A percentile compares a stretch with the other conserved stretches of the same genome.
Conservation (phyloP, 768 basidiomycete genomes). For the Auriscalpium orientale region DNA sequence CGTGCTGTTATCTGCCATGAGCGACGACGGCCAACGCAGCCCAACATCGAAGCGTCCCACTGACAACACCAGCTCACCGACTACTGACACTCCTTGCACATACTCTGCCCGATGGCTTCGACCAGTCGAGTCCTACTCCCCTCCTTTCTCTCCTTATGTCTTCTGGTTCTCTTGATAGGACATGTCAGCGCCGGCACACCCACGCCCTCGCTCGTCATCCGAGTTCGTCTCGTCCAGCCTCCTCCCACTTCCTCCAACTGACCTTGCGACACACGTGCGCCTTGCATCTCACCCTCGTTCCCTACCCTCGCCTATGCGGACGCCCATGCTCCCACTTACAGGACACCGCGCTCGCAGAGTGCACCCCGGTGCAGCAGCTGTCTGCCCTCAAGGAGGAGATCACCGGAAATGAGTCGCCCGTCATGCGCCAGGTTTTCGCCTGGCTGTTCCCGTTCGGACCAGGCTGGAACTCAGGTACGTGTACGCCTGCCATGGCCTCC, state of each 20-base stretch:
- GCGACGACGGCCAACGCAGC: not conserved
- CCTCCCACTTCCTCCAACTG: constrained; percentile 2
- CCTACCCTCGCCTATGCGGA: not conserved
- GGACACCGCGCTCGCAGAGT: constrained; percentile 38
- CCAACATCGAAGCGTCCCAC: not conserved
- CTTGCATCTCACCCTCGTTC: not conserved
- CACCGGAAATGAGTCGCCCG: constrained; percentile 58
- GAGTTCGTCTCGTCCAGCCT: constrained; percentile 4
- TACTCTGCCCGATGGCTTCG: not conserved
- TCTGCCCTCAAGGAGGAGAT: constrained; percentile 52
- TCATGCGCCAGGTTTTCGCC: constrained; percentile 74
- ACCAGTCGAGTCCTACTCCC: not conserved
- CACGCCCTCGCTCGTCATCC: constrained; percentile 6
- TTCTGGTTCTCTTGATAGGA: constrained; percentile 1
- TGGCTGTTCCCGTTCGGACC: constrained; percentile 87
- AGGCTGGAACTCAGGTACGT: constrained; percentile 71
- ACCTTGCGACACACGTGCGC: constrained; percentile 17
- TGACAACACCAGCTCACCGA: not conserved
- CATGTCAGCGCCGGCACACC: not conserved
- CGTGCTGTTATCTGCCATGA: not conserved
- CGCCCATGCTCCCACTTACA: constrained; percentile 16
- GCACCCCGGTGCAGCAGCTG: constrained; percentile 37
- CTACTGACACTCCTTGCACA: not conserved
- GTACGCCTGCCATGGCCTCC: not conserved
- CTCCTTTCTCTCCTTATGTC: constrained; percentile 6